Evolutionary conservation across 2,329 filamentous ascomycete species (phyloP).

Genomic region (Sclerotinia minor): DNA sequence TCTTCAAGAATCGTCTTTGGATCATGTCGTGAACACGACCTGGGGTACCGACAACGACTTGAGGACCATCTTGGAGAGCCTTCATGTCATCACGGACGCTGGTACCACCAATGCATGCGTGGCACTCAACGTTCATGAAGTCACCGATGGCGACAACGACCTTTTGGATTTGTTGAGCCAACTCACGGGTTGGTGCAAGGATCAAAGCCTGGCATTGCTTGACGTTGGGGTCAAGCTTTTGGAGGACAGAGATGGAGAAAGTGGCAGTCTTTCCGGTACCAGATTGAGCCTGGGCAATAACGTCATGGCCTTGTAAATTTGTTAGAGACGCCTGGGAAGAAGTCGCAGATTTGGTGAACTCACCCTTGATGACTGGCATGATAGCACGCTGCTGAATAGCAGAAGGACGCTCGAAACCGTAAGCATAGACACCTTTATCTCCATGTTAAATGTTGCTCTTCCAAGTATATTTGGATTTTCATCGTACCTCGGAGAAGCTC

Average conservation of each 20-base stretch:
- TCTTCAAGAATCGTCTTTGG: conserved; percentile 94
- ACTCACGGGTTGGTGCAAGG: conserved; percentile 94
- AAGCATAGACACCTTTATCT: conserved; percentile 80
- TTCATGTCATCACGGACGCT: conserved; percentile 99
- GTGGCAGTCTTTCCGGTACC: conserved; percentile 99
- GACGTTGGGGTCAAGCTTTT: conserved; percentile 94
- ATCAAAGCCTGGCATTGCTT: conserved; percentile 99
- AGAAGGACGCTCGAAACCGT: conserved; percentile 99
- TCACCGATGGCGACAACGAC: conserved; percentile 98
- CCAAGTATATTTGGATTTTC: conserved; percentile 25
- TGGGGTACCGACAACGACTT: conserved; percentile 96
- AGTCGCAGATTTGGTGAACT: conserved; percentile 42
- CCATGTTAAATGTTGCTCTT: conserved; percentile 31
- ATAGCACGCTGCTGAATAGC: conserved; percentile 99
- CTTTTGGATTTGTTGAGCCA: conserved; percentile 99
- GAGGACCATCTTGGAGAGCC: conserved; percentile 90
- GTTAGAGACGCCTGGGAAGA: conserved; percentile 32
- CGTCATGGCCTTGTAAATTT: conserved; percentile 74
- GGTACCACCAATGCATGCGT: conserved; percentile 98
- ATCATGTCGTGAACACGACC: conserved; percentile 99
- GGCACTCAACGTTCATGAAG: conserved; percentile 99
- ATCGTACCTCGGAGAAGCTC: conserved; percentile 90
- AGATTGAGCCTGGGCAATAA: conserved; percentile 99
- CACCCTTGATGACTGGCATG: conserved; percentile 99
- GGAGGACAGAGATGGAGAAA: conserved; percentile 98